Evolutionary conservation across 2,329 filamentous ascomycete species (phyloP), one percentile per base, ranked within the genome.

Genomic region (Trichoderma oligosporum): DNA sequence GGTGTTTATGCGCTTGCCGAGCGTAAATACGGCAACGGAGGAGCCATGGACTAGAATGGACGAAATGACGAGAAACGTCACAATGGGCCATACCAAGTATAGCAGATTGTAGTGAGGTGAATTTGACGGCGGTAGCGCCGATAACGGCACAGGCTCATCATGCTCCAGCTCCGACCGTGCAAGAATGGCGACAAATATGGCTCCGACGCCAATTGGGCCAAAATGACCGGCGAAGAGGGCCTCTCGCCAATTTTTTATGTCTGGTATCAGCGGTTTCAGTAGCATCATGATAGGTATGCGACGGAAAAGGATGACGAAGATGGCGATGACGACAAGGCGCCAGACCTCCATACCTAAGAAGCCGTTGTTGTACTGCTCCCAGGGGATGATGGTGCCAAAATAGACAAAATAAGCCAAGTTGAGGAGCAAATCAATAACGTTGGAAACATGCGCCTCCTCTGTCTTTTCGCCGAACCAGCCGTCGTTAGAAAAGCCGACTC

Each of bases 391-490:
- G 54, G 94, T 91, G 53, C 94, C 94, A 62, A 99, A 88, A 71
- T 94, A 99, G 65, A 99, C 94, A 72, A 99, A 99, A 73, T 97
- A 99, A 2, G 93, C 83, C 84, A 99, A 82, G 73, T 99, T 99
- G 76, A 99, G 86, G 60, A 99, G 78, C 71, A 99, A 74, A 78
- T 99, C 94, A 68, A 99, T 99, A 70, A 99, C 94, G 83, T 99
- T 97, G 71, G 93, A 97, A 8, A 99, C 94, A 71, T 97, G 94
- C 0, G 94, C 93, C 73, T 99, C 94, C 70, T 99, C 94, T 0
- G 94, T 99, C 79, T 97, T 97, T 68, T 97, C 89, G 14, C 89
- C 89, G 67, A 99, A 99, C 94, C 94, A 99, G 63, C 94, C 94
- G 69, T 99, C 94, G 72, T 99, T 99, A 65, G 92, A 97, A 78